Base-by-base conservation (phyloP, 345 rosid genomes). In the Ceriops tagal region DNA sequence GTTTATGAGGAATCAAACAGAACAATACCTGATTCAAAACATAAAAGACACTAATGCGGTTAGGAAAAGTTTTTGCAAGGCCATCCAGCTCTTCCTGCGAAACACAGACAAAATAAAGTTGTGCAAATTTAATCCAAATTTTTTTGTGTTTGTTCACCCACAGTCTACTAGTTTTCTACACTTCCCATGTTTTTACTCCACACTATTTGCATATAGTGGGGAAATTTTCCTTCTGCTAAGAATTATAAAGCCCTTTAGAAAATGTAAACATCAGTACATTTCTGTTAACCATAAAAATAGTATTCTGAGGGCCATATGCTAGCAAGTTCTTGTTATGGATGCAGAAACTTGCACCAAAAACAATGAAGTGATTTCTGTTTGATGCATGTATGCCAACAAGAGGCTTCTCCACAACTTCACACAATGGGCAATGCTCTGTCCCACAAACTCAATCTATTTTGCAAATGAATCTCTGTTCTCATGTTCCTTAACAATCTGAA, bases 1-100 rank as follows among this genome's bases (percentile, higher is more conserved):
- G 49, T 16, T 5, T 18, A 32, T 18, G 4, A 58, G 37, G 11
- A 65, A 27, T 59, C 5, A 20, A 28, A 62, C 24, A 1, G 60
- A 60, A 15, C 5, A 53, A 20, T 61, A 76, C 80, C 80, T 76
- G 72, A 49, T 76, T 76, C 61, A 76, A 52, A 62, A 76, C 80
- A 67, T 76, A 76, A 35, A 71, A 71, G 64, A 71, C 69, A 11
- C 39, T 67, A 69, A 71, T 47, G 55, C 75, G 70, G 69, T 35
- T 43, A 0, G 75, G 65, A 58, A 67, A 76, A 47, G 11, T 62
- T 19, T 20, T 49, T 15, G 68, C 76, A 24, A 76, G 59, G 21
- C 35, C 21, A 67, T 76, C 80, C 19, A 76, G 53, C 51, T 67
- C 75, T 66, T 76, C 80, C 80, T 76, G 68, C 75, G 71, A 21